Base-by-base conservation (phyloP, 768 basidiomycete species). In the Leccinum obscurum region DNA sequence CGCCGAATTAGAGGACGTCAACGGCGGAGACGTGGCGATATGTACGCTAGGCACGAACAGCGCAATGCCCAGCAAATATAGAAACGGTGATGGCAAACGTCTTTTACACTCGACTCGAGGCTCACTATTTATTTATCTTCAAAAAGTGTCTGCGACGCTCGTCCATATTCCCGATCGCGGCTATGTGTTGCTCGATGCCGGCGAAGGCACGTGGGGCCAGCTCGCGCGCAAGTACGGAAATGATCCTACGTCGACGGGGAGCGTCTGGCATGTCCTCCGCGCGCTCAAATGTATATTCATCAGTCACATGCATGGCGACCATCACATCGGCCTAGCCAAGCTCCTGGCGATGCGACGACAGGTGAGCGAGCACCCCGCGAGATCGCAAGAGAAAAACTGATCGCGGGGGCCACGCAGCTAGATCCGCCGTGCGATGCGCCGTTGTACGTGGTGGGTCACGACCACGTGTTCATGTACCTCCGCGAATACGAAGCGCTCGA, bases 121-220 rank as follows among this genome's bases (percentile, higher is more conserved):
- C 59, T 65, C 20, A 64, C 3, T 4, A n/a, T 17, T 3, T n/a
- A n/a, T n/a, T n/a, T n/a, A n/a, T n/a, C n/a, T n/a, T n/a, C n/a
- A n/a, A 30, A 28, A 49, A 91, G 90, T 91, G 2, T 90, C 90
- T 15, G 81, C 87, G 1, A 94, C 90, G 0, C 80, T 95, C 5
- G 76, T 98, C 6, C 80, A 81, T 52, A 86, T 95, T 37, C 94
- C 95, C 0, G 74, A 77, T 1, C 79, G 80, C 57, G 92, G 92
- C 1, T 86, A 83, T 61, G 75, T 97, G 35, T 76, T 98, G n/a
- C 80, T 98, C 2, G 96, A 98, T 64, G 83, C 83, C 0, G 96
- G 96, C 0, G 96, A 98, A 76, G 95, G 94, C 0, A 94, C 95
- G 0, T 90, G 89, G 81, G 95, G 95, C 2, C 96, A 98, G 68